These are phyloP conservation scores for Vitis rupestris DNA, from an alignment of 164 flowering plant species.

Conservation along the genomic window DNA sequence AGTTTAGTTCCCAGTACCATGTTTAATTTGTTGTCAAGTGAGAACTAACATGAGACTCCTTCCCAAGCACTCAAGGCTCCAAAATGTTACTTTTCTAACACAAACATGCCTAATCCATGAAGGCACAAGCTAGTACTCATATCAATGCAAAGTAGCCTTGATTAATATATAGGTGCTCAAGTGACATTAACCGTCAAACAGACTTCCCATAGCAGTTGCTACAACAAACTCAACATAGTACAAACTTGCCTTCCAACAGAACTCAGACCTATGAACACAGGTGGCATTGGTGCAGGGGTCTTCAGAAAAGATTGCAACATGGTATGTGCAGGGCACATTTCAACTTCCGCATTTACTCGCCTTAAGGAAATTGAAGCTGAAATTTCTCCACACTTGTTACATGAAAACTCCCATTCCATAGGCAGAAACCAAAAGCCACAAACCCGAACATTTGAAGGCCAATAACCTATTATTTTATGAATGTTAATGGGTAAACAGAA, in stretches of 20 bases:
- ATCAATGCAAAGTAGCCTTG: background rate
- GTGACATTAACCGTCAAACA: background rate
- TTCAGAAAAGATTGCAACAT: conserved; percentile 48
- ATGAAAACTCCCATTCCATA: conserved; percentile 80
- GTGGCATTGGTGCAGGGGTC: conserved; percentile 27
- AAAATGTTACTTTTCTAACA: too few species aligned
- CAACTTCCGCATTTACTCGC: conserved; percentile 17
- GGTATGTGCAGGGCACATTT: conserved; percentile 52
- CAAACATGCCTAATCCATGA: background rate
- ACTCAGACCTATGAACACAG: conserved; percentile 73
- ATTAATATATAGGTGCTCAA: background rate
- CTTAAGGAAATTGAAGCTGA: conserved; percentile 27
- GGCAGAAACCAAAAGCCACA: conserved; percentile 98
- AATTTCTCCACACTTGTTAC: conserved; percentile 49
- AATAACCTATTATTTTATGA: conserved; percentile 58
- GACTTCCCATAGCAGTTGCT: background rate
- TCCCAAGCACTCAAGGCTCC: too few species aligned
- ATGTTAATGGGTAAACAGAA: conserved; percentile 1
- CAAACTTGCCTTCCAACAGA: conserved; percentile 72
- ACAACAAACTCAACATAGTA: background rate
- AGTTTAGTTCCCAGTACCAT: too few species aligned
- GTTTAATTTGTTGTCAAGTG: too few species aligned
- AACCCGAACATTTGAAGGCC: conserved; percentile 72
- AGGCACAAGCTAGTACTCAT: background rate
- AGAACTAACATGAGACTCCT: too few species aligned